These are phyloP conservation scores for Euphorbia celastroides DNA, from an alignment of 441 rosid genomes.

Conservation along the genomic window DNA sequence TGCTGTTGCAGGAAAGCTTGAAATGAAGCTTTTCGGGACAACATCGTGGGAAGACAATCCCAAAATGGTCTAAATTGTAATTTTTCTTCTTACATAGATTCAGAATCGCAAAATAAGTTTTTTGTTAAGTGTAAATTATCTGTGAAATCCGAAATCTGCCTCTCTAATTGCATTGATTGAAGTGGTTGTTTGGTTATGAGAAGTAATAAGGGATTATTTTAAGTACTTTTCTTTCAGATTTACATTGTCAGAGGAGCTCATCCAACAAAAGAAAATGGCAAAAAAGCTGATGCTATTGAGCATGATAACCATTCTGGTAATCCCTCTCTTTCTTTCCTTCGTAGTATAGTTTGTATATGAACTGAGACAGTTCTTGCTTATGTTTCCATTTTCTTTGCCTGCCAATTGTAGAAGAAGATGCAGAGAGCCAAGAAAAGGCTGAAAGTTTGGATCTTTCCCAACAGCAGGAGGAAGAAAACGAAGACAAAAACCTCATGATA, in stretches of 20 bases:
- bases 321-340: conserved; percentile 2
- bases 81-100: not conserved
- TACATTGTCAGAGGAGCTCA: conserved; percentile 34
- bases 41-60: too few species aligned
- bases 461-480: conserved; percentile 20
- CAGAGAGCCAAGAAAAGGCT: conserved; percentile 13
- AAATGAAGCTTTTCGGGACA: too few species aligned
- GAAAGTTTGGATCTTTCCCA: conserved; percentile 12
- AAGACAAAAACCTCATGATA: conserved; percentile 23
- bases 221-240: conserved; percentile 25
- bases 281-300: conserved; percentile 23
- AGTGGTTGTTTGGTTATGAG: not conserved
- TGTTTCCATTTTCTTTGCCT: conserved; percentile 13
- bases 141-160: not conserved
- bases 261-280: conserved; percentile 13
- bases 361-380: conserved; percentile 2
- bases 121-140: not conserved
- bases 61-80: too few species aligned
- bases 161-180: not conserved
- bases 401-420: conserved; percentile 8
- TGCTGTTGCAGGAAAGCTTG: too few species aligned
- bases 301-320: conserved; percentile 25
- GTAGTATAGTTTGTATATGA: not conserved
- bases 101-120: not conserved
- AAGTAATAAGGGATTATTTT: not conserved